These are phyloP conservation scores for Aristolochia californica DNA, from an alignment of 164 flowering plant genomes.

Conservation along the genomic window DNA sequence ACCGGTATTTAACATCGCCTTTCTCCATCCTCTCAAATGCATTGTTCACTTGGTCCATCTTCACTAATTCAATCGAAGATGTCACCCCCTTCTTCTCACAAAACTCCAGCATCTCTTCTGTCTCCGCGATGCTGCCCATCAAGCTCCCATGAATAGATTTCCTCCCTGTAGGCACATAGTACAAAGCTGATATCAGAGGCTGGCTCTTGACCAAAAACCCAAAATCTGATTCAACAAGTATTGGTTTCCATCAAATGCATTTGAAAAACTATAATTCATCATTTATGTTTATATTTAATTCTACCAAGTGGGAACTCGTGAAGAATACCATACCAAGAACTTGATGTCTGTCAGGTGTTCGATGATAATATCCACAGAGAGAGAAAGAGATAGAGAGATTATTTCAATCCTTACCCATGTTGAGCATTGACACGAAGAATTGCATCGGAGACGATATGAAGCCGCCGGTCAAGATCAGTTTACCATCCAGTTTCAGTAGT, in stretches of 20 bases:
- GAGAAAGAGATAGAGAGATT: no score
- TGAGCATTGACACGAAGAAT: slow-evolving; percentile 30
- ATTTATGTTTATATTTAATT: no score
- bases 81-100: slow-evolving; percentile 38
- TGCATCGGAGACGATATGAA: slow-evolving; percentile 35
- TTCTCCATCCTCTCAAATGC: slow-evolving; percentile 41
- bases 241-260: neutral
- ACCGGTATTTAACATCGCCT: slow-evolving; percentile 38
- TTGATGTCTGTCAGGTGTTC: no score
- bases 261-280: no score
- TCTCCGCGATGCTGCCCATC: slow-evolving; percentile 56
- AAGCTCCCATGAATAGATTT: slow-evolving; percentile 32
- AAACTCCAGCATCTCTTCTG: slow-evolving; percentile 54
- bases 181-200: no score
- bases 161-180: slow-evolving; percentile 24
- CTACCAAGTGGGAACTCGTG: no score
- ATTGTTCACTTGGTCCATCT: slow-evolving; percentile 34
- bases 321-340: no score
- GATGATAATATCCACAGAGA: no score
- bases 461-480: slow-evolving; percentile 33
- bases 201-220: no score
- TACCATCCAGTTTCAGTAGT: slow-evolving; percentile 24
- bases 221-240: no score
- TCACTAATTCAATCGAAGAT: slow-evolving; percentile 35
- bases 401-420: slow-evolving; percentile 21